Conservation (phyloP, 192 early-diverging fungal species). For the Neocallimastix lanati region DNA sequence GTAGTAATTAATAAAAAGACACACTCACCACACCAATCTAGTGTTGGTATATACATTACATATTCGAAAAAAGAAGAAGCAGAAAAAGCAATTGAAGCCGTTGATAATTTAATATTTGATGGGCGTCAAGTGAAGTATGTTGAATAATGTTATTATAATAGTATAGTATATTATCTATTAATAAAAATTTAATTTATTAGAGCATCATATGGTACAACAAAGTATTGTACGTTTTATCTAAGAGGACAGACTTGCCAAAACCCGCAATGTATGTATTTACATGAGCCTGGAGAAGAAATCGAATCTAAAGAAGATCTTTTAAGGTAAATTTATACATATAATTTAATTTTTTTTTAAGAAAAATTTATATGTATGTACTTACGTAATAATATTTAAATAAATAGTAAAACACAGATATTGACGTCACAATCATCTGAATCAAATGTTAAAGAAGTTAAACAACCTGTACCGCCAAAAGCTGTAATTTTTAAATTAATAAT, state of each 20-base stretch:
- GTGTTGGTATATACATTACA: conserved; percentile 76
- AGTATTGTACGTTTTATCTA: conserved; percentile 93
- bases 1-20: conserved; percentile 57
- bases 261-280: conserved; percentile 85
- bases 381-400: background rate
- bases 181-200: conserved; percentile 13
- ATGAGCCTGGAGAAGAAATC: conserved; percentile 81
- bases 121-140: conserved; percentile 61
- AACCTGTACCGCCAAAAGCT: background rate
- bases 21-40: background rate
- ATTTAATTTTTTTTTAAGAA: no score
- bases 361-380: no score
- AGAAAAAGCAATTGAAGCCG: conserved; percentile 68
- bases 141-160: no score
- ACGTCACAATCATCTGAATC: background rate
- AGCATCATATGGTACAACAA: conserved; percentile 92
- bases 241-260: conserved; percentile 82
- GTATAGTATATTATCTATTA: background rate
- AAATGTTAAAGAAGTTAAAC: background rate
- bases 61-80: conserved; percentile 85
- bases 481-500: background rate
- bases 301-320: conserved; percentile 68
- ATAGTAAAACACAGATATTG: background rate
- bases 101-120: conserved; percentile 73
- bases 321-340: background rate